Evolutionary conservation across 805 yeast species (phyloP).

Genomic region (Nakazawaea peltata): DNA sequence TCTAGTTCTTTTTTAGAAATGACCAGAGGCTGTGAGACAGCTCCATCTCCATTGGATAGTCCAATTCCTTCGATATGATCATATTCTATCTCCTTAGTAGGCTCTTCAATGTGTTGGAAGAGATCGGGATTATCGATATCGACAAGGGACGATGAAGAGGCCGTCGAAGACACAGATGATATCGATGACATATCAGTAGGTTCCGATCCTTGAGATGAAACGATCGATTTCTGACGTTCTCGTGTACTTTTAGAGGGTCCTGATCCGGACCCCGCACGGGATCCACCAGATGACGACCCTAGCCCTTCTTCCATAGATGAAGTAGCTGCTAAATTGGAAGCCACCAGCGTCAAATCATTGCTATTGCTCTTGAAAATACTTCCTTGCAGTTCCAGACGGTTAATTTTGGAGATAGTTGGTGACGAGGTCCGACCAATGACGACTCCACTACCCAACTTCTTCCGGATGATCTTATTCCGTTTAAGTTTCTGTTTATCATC

Average conservation of each 20-base stretch:
- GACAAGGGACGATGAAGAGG: constrained; percentile 7
- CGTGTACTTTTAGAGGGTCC: no score
- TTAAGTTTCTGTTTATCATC: no score
- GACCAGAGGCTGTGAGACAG: neutral
- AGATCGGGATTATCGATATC: constrained; percentile 5
- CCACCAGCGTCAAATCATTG: neutral
- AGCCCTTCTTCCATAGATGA: neutral
- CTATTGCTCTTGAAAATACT: neutral
- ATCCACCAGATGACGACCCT: no score
- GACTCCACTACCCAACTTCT: constrained; percentile 3
- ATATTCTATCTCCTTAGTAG: constrained; percentile 7
- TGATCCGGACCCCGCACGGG: no score
- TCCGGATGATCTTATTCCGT: no score
- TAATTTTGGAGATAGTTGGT: constrained; percentile 4
- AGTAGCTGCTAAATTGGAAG: neutral
- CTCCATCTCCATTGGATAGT: constrained; percentile 3
- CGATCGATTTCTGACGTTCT: constrained; percentile 5
- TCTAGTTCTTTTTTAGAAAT: neutral
- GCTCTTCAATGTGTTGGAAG: constrained; percentile 9
- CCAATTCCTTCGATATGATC: constrained; percentile 9
- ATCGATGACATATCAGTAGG: constrained; percentile 2
- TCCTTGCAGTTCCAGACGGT: constrained; percentile 8
- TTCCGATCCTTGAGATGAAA: constrained; percentile 10
- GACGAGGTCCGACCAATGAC: constrained; percentile 2
- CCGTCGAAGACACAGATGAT: constrained; percentile 7